These are phyloP conservation scores for Aspergillus sp. DNA, from an alignment of 2,329 filamentous ascomycete genomes.

Conservation along the genomic window DNA sequence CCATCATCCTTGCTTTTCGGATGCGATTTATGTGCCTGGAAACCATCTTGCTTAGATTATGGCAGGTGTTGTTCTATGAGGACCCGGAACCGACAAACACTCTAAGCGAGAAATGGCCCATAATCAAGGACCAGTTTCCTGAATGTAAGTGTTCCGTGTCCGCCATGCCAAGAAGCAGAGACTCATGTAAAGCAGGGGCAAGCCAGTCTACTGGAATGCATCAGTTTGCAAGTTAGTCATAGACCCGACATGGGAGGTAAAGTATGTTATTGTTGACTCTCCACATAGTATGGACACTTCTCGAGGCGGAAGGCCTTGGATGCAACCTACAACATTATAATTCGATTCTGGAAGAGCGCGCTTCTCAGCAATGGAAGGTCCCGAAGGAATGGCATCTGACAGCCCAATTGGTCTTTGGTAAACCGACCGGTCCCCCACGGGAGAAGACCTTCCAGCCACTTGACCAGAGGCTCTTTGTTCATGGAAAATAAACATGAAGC, in stretches of 20 bases:
- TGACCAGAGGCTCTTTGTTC: slow-evolving; percentile 28
- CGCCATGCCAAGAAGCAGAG: background rate
- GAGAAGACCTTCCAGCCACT: slow-evolving; percentile 24
- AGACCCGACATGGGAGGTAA: background rate
- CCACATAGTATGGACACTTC: slow-evolving; percentile 58
- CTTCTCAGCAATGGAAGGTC: slow-evolving; percentile 59
- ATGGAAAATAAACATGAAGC: slow-evolving; percentile 19
- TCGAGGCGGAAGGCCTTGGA: slow-evolving; percentile 74
- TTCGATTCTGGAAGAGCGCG: slow-evolving; percentile 68
- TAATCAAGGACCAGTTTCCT: background rate
- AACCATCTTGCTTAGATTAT: background rate
- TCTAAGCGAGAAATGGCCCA: background rate
- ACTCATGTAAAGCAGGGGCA: background rate
- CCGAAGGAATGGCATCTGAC: slow-evolving; percentile 66
- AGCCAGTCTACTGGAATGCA: background rate
- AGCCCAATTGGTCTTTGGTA: slow-evolving; percentile 75
- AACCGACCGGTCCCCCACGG: slow-evolving; percentile 13
- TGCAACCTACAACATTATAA: slow-evolving; percentile 91
- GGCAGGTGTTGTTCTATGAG: background rate
- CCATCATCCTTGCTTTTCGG: too few species aligned
- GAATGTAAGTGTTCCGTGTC: background rate
- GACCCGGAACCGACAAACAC: background rate
- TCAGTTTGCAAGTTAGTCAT: background rate
- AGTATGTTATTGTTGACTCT: slow-evolving; percentile 2
- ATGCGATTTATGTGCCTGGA: too few species aligned